These are phyloP conservation scores for Fusarium nygamai DNA, from an alignment of 2,329 filamentous ascomycete species.

Conservation along the genomic window DNA sequence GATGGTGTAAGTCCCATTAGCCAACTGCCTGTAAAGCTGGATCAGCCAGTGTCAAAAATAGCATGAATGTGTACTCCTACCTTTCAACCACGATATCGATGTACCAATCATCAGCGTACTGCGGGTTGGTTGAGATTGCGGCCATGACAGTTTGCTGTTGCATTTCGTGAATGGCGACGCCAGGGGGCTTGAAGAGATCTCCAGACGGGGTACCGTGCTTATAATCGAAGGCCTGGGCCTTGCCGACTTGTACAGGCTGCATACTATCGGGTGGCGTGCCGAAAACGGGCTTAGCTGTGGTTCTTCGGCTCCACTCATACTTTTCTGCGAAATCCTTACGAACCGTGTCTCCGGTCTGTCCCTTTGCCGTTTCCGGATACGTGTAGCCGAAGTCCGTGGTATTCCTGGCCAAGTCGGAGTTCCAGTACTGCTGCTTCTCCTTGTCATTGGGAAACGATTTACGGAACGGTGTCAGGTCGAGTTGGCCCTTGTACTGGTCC, in stretches of 20 bases:
- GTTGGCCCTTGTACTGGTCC: rapidly evolving
- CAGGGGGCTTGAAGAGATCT: no score
- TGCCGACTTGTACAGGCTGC: no score
- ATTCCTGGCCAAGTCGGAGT: rapidly evolving
- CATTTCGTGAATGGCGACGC: rapidly evolving
- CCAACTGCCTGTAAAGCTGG: rapidly evolving
- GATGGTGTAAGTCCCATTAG: no score
- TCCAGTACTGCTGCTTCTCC: neutral
- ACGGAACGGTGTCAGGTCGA: neutral
- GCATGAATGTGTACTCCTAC: rapidly evolving
- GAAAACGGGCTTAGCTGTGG: rapidly evolving
- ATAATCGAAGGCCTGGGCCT: no score
- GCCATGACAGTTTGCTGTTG: no score
- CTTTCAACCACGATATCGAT: no score
- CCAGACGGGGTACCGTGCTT: rapidly evolving
- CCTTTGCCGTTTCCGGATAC: rapidly evolving
- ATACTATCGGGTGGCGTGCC: neutral
- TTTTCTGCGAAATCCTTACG: neutral
- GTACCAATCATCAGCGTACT: no score
- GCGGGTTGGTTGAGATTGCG: no score
- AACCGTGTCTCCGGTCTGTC: rapidly evolving
- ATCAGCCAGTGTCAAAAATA: rapidly evolving
- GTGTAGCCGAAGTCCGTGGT: rapidly evolving
- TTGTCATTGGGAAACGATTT: rapidly evolving
- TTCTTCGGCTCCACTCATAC: neutral